phyloP scores from a whole-genome alignment of 371 early-diverging fungal species.

The Entomophthora muscae region DNA sequence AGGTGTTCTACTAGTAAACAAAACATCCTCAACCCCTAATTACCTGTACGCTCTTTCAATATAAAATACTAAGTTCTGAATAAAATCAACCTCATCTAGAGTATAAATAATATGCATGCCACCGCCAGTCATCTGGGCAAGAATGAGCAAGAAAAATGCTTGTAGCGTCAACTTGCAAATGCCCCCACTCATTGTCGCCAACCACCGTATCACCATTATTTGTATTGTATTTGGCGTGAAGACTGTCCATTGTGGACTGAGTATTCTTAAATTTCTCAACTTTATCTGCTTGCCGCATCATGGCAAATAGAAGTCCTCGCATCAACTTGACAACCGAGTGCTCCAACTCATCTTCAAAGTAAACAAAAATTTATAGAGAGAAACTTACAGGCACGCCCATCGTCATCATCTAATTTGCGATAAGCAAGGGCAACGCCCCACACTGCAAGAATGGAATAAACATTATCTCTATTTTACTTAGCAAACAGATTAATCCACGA shows the following conservation, averaged over 20 bases:
- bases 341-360: constrained; percentile 51
- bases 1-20: constrained; percentile 39
- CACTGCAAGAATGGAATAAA: constrained; percentile 78
- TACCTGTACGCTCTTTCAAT: constrained; percentile 46
- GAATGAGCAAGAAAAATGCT: constrained; percentile 54
- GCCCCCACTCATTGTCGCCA: constrained; percentile 71
- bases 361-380: background rate
- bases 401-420: constrained; percentile 61
- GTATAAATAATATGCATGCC: constrained; percentile 64
- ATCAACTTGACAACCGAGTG: constrained; percentile 69
- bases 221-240: constrained; percentile 84
- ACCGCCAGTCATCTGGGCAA: constrained; percentile 75
- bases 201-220: constrained; percentile 72
- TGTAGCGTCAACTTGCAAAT: constrained; percentile 70
- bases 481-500: background rate
- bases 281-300: constrained; percentile 77
- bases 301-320: constrained; percentile 63
- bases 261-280: constrained; percentile 68
- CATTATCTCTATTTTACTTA: constrained; percentile 49
- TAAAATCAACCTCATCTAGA: constrained; percentile 75
- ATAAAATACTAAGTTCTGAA: constrained; percentile 81
- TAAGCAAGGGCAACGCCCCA: constrained; percentile 76
- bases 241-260: constrained; percentile 41
- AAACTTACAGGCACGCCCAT: constrained; percentile 58
- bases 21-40: background rate